Evolutionary conservation across 768 basidiomycete species (phyloP).

Genomic region (Termitomyces sp.): DNA sequence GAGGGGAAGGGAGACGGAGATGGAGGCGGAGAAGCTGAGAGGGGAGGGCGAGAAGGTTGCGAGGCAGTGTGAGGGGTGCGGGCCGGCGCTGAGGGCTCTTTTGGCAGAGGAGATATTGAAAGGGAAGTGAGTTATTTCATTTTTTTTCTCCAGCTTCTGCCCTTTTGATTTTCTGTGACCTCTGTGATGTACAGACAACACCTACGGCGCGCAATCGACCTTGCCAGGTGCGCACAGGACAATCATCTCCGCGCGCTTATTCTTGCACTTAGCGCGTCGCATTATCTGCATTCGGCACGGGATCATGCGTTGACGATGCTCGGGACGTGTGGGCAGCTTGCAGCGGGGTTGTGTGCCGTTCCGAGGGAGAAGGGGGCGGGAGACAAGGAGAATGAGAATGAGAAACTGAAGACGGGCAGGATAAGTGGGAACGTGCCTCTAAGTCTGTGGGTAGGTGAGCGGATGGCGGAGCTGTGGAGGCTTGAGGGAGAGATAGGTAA

Average conservation of each 20-base stretch:
- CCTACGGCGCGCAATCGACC: conserved; percentile 56
- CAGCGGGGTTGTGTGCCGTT: conserved; percentile 62
- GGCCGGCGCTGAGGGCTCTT: conserved; percentile 54
- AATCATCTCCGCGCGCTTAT: conserved; percentile 74
- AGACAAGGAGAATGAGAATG: not conserved
- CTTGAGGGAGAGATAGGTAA: conserved; percentile 51
- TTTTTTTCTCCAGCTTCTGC: conserved; percentile 12
- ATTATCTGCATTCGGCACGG: conserved; percentile 68
- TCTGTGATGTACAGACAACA: conserved; percentile 41
- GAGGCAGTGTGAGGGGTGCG: conserved; percentile 46
- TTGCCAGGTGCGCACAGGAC: conserved; percentile 59
- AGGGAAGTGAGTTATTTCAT: conserved; percentile 51
- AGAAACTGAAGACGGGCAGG: too few relatives aligned
- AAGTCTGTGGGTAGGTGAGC: conserved; percentile 64
- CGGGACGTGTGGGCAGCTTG: conserved; percentile 65
- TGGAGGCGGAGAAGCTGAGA: conserved; percentile 30
- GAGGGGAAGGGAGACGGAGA: conserved; percentile 5
- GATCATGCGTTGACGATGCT: conserved; percentile 71
- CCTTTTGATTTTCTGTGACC: not conserved
- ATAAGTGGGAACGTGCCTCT: not conserved
- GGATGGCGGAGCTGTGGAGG: conserved; percentile 60
- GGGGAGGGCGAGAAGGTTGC: conserved; percentile 36
- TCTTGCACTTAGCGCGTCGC: conserved; percentile 64
- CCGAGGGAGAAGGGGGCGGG: conserved; percentile 9
- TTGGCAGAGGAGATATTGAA: conserved; percentile 53